These are phyloP conservation scores for Fusarium compactum DNA, from an alignment of 2,329 filamentous ascomycete species.

Conservation along the genomic window DNA sequence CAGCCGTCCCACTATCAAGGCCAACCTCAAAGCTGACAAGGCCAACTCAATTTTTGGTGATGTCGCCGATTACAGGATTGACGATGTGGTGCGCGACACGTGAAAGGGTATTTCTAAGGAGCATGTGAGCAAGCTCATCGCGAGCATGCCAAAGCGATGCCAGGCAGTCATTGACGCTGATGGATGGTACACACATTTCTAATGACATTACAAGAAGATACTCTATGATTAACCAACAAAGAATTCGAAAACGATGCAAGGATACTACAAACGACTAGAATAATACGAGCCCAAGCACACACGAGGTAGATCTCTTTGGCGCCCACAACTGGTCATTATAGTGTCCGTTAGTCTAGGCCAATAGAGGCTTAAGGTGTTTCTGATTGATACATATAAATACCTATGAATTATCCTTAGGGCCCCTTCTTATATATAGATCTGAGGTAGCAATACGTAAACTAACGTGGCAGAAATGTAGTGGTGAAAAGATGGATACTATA, in stretches of 20 bases:
- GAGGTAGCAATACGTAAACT: too few relatives aligned
- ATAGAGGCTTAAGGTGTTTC: too few relatives aligned
- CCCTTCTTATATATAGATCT: too few relatives aligned
- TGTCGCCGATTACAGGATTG: neutral
- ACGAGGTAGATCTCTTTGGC: too few relatives aligned
- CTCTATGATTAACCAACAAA: neutral
- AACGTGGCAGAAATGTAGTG: too few relatives aligned
- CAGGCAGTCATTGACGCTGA: slow-evolving; percentile 34
- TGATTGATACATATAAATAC: too few relatives aligned
- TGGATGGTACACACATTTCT: slow-evolving; percentile 25
- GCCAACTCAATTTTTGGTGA: neutral
- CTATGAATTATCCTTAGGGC: too few relatives aligned
- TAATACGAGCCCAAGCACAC: neutral
- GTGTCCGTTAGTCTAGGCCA: too few relatives aligned
- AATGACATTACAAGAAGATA: neutral
- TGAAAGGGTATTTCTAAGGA: slow-evolving; percentile 15
- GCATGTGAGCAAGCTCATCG: slow-evolving; percentile 8
- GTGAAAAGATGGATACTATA: too few relatives aligned
- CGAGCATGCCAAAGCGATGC: slow-evolving; percentile 27
- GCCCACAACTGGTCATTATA: too few relatives aligned
- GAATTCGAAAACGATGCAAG: neutral
- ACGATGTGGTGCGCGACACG: neutral
- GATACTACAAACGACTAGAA: neutral
- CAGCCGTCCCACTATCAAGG: neutral
- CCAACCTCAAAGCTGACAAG: slow-evolving; percentile 7